A percentile compares a stretch with the other conserved stretches of the same genome.
These are phyloP conservation scores for Millerozyma acaciae DNA, from an alignment of 805 yeast species.

Conservation along the genomic window DNA sequence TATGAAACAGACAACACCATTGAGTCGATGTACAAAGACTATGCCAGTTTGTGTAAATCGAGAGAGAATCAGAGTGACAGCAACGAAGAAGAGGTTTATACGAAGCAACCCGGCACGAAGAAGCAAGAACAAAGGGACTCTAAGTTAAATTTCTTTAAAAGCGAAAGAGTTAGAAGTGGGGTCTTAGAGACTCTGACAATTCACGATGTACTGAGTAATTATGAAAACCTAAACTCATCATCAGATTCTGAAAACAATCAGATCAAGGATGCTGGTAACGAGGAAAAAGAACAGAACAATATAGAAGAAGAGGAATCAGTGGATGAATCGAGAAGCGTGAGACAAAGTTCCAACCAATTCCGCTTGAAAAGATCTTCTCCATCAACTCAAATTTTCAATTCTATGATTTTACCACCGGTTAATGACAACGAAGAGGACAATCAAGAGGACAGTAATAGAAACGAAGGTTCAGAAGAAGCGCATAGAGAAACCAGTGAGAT, in stretches of 20 bases:
- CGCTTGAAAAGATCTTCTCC: conserved; percentile 16
- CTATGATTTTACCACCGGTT: conserved; percentile 11
- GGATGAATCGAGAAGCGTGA: neutral
- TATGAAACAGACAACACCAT: conserved; percentile 14
- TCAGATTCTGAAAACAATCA: conserved; percentile 16
- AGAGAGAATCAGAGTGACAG: too few species aligned
- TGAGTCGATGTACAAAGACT: conserved; percentile 23
- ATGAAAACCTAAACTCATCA: conserved; percentile 20
- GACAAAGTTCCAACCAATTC: conserved; percentile 2
- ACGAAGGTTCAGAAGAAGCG: neutral
- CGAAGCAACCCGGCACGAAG: too few species aligned
- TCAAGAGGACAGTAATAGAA: conserved; percentile 2
- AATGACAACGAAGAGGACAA: neutral
- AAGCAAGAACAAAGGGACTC: neutral
- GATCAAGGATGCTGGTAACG: conserved; percentile 4
- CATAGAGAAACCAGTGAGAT: neutral
- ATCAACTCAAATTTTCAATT: conserved; percentile 31
- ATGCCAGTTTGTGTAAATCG: too few species aligned
- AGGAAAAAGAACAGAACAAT: neutral
- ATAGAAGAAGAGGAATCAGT: neutral
- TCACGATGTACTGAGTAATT: conserved; percentile 11
- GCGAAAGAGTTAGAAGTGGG: neutral
- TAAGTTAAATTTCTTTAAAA: neutral
- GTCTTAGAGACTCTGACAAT: too few species aligned
- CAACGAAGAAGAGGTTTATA: too few species aligned